These are phyloP conservation scores for Ceratorhiza oryzae-sativae DNA, from an alignment of 1,284 basidiomycete species.

Conservation along the genomic window DNA sequence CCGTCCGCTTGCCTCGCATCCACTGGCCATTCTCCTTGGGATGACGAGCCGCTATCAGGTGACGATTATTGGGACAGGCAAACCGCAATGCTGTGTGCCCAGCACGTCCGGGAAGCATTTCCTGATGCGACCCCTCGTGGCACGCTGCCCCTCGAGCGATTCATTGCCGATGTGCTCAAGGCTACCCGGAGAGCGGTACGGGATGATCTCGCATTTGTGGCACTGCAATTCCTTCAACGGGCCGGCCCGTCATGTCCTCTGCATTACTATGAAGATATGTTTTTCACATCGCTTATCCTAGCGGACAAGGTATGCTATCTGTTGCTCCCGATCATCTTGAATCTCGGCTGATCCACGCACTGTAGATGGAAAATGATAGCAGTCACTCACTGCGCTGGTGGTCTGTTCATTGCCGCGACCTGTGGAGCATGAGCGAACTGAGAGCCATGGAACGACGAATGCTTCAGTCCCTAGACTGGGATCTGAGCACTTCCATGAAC, in stretches of 20 bases:
- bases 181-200: conserved; percentile 22
- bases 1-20: conserved; percentile 17
- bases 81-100: conserved; percentile 20
- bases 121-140: conserved; percentile 14
- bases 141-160: conserved; percentile 11
- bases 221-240: conserved; percentile 30
- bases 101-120: conserved; percentile 23
- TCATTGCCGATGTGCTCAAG: conserved; percentile 24
- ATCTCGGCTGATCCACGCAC: background rate
- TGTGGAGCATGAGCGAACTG: conserved; percentile 16
- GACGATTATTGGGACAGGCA: conserved; percentile 37
- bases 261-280: conserved; percentile 35
- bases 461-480: conserved; percentile 34
- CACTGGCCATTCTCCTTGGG: conserved; percentile 20
- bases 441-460: conserved; percentile 23
- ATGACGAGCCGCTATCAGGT: conserved; percentile 19
- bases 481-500: conserved; percentile 34
- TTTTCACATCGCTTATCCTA: conserved; percentile 30
- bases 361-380: conserved; percentile 28
- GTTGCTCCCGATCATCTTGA: background rate
- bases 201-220: conserved; percentile 33
- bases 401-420: background rate
- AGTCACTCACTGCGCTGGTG: conserved; percentile 31
- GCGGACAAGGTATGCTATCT: conserved; percentile 27
- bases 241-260: conserved; percentile 19